Base-by-base conservation (phyloP, 805 yeast species). In the Martiniozyma abietophila region DNA sequence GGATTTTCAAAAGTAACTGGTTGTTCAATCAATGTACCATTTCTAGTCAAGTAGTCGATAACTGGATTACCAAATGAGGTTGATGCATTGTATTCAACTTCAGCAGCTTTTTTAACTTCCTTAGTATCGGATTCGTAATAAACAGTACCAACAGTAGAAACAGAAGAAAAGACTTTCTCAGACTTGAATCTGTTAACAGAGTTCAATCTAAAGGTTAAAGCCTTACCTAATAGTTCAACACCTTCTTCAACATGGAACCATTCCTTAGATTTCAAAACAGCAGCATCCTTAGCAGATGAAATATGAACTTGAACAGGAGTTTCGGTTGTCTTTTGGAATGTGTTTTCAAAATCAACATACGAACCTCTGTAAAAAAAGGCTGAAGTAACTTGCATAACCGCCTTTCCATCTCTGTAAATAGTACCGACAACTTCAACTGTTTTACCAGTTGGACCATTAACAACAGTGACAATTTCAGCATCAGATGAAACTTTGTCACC, bases 1-100 rank as follows among this genome's bases (percentile, higher is more conserved):
- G 83, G 73, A 57, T 84, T 81, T 62, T 89, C 98, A 56, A 92
- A 81, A 53, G 74, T 67, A 42, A 89, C 71, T 40, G 95, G 94
- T 67, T 88, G 95, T 68, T 92, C 98, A 51, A 92, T 80, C 38
- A 95, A 78, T 41, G 77, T 72, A 54, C 97, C 98, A 57, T 83
- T 76, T 69, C 99, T 81, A 48, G 76, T 65, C 58, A 92, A 72
- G 69, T 86, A 92, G 58, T 92, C 97, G 44, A 83, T 73, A 35
- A 92, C 98, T 41, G 99, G 99, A 69, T 92, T 92, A 63, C 98
- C 99, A 51, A 76, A 88, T 31, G 96, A 82, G 53, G 74, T 79
- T 44, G 89, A 94, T 43, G 96, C 95, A 59, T 76, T 82, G 62
- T 89, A 92, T 41, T 73, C 76, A 40, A 88, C 37, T 43, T 74